Evolutionary conservation across 169 alveolate species (phyloP), one percentile per base, ranked within the genome.

Genomic region (Cryptosporidium felis): DNA sequence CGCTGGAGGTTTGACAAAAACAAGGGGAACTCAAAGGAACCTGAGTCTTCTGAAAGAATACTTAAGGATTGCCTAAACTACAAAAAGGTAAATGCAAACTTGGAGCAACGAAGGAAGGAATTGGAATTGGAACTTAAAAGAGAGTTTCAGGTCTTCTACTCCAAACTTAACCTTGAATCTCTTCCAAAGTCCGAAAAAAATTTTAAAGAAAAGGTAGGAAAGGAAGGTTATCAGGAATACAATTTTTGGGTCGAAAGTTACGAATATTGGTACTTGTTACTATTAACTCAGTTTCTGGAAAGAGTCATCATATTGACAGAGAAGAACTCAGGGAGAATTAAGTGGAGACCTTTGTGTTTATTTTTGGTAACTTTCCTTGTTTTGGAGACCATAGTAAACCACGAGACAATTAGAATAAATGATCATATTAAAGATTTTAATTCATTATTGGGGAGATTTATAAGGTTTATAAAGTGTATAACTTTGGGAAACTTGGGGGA

Each of bases 311-410:
- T 16, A 9, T 3, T 46, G 14, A 46, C 62, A n/a, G 40, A 45
- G 38, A 45, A 28, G 23, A 65, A 30, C 32, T 32, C 23, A 2
- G 5, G 28, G 28, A 16, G 2, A 26, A 21, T n/a, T 0, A 44
- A 47, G 12, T 28, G 45, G 32, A 65, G 81, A 30, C 81, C 81
- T 10, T 26, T 65, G 30, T 65, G 62, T 26, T 28, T 65, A 5
- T 46, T 65, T 5, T 2, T 65, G 9, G 23, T 65, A 3, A 10
- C 47, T 9, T 46, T 65, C 16, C 63, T 46, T 5, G 32, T 32
- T 1, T n/a, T 56, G 14, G 63, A 42, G 0, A 26, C 32, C 3
- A 56, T 56, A 5, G 45, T n/a, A n/a, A 42, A 56, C 49, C 44
- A 34, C 28, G 81, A 65, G 18, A 65, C 59, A 45, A 10, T 30